Conservation (phyloP, 108 stramenopile species). For the Schizochytrium sp. region DNA sequence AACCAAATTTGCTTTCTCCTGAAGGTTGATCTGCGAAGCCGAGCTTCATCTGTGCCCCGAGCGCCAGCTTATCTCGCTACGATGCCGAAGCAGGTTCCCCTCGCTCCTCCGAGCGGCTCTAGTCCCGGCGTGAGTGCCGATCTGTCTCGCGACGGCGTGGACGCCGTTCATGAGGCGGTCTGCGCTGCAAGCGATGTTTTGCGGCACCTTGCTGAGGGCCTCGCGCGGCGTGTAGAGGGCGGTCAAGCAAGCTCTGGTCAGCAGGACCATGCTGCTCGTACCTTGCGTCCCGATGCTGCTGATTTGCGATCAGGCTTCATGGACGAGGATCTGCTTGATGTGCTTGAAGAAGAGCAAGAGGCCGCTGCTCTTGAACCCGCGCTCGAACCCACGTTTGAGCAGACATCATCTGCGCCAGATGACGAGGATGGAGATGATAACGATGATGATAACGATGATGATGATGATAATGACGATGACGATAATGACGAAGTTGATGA, state of each 20-base stretch:
- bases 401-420: neutral
- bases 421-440: constrained; percentile 48
- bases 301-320: neutral
- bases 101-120: neutral
- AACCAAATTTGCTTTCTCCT: neutral
- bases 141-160: constrained; percentile 50
- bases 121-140: neutral
- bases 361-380: neutral
- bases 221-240: constrained; percentile 26
- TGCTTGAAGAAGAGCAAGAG: neutral
- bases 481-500: constrained; percentile 6
- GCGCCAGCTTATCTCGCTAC: neutral
- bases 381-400: neutral
- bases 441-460: constrained; percentile 41
- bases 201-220: neutral
- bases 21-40: neutral
- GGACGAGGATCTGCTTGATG: neutral
- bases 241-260: constrained; percentile 64
- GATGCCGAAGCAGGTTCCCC: neutral
- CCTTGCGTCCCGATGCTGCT: neutral
- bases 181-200: constrained; percentile 4
- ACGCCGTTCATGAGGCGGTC: constrained; percentile 44
- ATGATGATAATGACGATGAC: constrained; percentile 12
- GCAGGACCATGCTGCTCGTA: constrained; percentile 47
- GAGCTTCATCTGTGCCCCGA: neutral